A percentile compares a stretch with the other conserved stretches of the same genome.
Conservation (phyloP, 192 early-diverging fungal genomes). For the Rhizophagus sp. region DNA sequence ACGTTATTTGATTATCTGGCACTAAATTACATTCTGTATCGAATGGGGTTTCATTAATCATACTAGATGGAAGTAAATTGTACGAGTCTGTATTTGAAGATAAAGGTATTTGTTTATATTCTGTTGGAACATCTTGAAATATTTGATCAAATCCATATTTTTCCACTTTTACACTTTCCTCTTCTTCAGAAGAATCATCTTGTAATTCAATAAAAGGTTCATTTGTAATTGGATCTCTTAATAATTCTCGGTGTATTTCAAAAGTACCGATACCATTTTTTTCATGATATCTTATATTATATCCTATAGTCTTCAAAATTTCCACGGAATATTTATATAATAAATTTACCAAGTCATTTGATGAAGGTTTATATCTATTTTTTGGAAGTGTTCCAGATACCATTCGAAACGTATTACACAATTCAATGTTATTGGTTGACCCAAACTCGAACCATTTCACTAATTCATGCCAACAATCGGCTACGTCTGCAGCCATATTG, state of each 20-base stretch:
- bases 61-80: background rate
- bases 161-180: background rate
- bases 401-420: slow-evolving; percentile 1
- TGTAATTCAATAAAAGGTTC: background rate
- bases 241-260: background rate
- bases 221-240: background rate
- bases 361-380: background rate
- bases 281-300: background rate
- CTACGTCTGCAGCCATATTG: slow-evolving; percentile 59
- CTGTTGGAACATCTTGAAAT: background rate
- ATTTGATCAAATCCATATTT: background rate
- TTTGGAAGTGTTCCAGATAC: background rate
- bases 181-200: background rate
- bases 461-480: slow-evolving; percentile 55
- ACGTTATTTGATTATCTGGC: slow-evolving; percentile 24
- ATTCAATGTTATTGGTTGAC: background rate
- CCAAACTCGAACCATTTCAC: slow-evolving; percentile 48
- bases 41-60: background rate
- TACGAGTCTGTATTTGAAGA: background rate
- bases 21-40: background rate
- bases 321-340: background rate
- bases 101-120: background rate
- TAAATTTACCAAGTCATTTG: background rate
- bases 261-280: background rate
- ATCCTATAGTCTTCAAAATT: background rate